Evolutionary conservation across 2,329 filamentous ascomycete species (phyloP), one percentile per base, ranked within the genome.

Genomic region (Furcasterigmium furcatum): DNA sequence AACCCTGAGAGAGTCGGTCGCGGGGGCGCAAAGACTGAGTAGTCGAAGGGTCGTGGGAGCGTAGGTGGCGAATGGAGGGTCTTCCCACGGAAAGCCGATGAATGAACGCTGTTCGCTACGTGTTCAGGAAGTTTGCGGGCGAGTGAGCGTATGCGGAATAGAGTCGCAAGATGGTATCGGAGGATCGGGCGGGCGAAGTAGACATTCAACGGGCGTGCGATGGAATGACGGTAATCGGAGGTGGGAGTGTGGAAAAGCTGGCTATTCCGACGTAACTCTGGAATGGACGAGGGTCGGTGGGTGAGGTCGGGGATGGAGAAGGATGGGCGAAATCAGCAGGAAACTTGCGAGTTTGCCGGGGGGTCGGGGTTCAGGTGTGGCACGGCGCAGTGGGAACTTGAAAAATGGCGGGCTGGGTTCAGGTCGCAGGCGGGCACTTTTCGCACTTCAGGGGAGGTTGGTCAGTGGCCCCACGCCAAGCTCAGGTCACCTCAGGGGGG

Each of bases 21-120:
- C 7, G 24, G 19, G 43, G 38, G 46, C 34, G 44, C 44, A 27
- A 27, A 27, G n/a, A 27, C 24, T 7, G 12, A 27, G 12, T 12
- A 12, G 12, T 27, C 24, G 24, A 27, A 20, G 32, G 40, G 44
- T 36, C 18, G 19, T 27, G 24, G 24, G 12, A 27, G n/a, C n/a
- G n/a, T n/a, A 27, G 24, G 12, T 27, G 24, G 7, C 24, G 24
- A 27, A 27, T 27, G 6, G 32, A 35, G 14, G 32, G 16, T 30
- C 7, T 35, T 35, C 32, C 32, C 13, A 35, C 16, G 13, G 32
- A 35, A 45, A 34, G 47, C 35, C 34, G 44, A 44, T 46, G 44
- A 43, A 49, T 41, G 40, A 41, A 42, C 44, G 41, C 46, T 29
- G 39, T 21, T 47, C 49, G 46, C 48, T 50, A 43, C 48, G 48